Base-by-base conservation (phyloP, 2,329 filamentous ascomycete genomes). In the Ascomycota sp. region DNA sequence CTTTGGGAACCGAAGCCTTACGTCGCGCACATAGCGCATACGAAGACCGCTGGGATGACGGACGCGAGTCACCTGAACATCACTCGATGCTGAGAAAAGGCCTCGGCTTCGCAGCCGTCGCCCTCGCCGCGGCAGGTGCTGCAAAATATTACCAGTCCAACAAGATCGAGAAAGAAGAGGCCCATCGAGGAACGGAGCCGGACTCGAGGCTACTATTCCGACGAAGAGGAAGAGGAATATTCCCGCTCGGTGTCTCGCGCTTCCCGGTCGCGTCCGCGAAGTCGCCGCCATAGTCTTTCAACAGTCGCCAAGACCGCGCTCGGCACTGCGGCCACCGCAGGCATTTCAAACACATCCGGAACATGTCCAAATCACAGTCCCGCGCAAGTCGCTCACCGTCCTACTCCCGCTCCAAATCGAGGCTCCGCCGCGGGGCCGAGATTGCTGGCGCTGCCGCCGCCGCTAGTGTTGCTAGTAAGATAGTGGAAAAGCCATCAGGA, bases 81-180 rank as follows among this genome's bases (percentile, higher is more conserved):
- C 52, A 56, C 24, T 60, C 56, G 25, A 59, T 59, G 29, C 52
- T 75, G 32, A 70, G 70, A 46, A 71, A 66, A 2, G 69, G 68
- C 15, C 52, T 75, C 15, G 70, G 69, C 21, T 57, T 74, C 25
- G 70, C 70, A 7, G 69, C 69, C 8, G 68, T 70, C 15, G 69
- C 69, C 11, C 55, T 75, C 17, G 70, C 69, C 7, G 65, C 71
- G 13, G 69, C 69, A 4, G 70, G 69, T n/a, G 69, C 69, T 5
- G 61, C 68, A 36, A 73, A 74, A 43, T 73, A 72, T 41, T 64
- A 67, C 43, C 63, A 72, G 36, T 60, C 63, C 39, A 65, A 59
- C 47, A 71, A 68, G 42, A 47, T 63, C 27, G 65, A 73, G 27
- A 68, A 63, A 41, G 69, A 72, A 37, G 69, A 74, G 40, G 46